Percentiles rank a stretch among this genome's conserved stretches.
phyloP scores from a whole-genome alignment of 73 alveolate genomes.

The Tetrahymena malaccensis region DNA sequence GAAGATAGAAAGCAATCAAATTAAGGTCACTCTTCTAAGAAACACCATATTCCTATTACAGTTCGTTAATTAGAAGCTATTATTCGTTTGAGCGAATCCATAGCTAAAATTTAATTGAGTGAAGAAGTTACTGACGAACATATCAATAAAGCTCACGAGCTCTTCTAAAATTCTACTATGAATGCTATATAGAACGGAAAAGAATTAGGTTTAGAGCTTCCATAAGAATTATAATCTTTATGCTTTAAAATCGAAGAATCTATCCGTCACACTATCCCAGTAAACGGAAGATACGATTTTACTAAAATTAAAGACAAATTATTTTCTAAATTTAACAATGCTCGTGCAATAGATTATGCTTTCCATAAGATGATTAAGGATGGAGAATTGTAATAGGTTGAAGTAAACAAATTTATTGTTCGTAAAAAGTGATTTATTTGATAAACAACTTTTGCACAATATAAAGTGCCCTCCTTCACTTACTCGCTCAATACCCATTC shows the following conservation, averaged over 20 bases:
- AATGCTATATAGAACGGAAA: constrained; percentile 86
- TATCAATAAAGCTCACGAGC: constrained; percentile 98
- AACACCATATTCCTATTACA: constrained; percentile 93
- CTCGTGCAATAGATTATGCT: neutral
- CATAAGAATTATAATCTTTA: constrained; percentile 64
- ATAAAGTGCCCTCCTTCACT: no score
- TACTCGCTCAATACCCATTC: neutral
- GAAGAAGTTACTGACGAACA: constrained; percentile 84
- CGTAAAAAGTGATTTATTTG: neutral
- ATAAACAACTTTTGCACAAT: neutral
- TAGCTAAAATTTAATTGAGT: constrained; percentile 96
- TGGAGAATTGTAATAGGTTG: neutral
- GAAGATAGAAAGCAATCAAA: constrained; percentile 77
- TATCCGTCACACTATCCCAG: constrained; percentile 80
- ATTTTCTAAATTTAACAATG: neutral
- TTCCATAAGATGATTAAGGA: neutral
- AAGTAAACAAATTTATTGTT: neutral
- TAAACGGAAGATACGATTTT: constrained; percentile 40
- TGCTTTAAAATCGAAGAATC: constrained; percentile 85
- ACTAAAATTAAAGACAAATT: neutral
- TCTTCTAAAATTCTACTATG: constrained; percentile 95
- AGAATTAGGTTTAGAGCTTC: constrained; percentile 55
- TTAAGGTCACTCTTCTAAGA: constrained; percentile 44
- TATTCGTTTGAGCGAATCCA: constrained; percentile 95
- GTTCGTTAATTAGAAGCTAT: constrained; percentile 99